These are phyloP conservation scores for Staphylotrichum tortipilum DNA, from an alignment of 495 filamentous ascomycete species.

Conservation along the genomic window DNA sequence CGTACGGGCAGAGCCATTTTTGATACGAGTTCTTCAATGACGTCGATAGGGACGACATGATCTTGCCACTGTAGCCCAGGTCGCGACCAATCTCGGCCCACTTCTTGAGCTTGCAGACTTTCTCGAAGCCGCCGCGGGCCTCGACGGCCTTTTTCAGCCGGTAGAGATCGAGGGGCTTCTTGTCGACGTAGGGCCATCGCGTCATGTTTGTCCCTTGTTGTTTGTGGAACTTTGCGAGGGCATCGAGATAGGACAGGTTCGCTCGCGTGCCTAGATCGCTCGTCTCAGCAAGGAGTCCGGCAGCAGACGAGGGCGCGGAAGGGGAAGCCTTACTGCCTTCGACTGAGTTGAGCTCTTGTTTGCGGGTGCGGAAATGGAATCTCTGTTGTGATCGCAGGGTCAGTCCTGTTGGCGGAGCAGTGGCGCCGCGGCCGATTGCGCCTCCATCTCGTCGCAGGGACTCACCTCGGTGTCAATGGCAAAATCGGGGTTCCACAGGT, in stretches of 20 bases:
- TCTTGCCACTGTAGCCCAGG: conserved; percentile 97
- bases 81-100: conserved; percentile 98
- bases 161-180: conserved; percentile 92
- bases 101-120: conserved; percentile 94
- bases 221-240: conserved; percentile 92
- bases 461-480: conserved; percentile 95
- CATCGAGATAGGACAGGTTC: conserved; percentile 93
- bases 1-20: conserved; percentile 91
- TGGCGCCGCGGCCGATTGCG: background rate
- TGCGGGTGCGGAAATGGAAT: conserved; percentile 94
- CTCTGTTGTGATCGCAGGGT: conserved; percentile 43
- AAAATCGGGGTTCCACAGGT: conserved; percentile 87
- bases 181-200: conserved; percentile 92
- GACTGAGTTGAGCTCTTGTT: conserved; percentile 95
- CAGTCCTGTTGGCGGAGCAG: background rate
- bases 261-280: conserved; percentile 68
- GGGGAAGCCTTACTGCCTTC: conserved; percentile 77
- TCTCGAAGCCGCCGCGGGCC: conserved; percentile 83
- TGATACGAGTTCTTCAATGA: conserved; percentile 98
- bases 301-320: conserved; percentile 9
- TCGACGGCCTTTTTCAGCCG: conserved; percentile 96
- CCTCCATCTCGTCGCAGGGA: background rate
- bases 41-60: conserved; percentile 99
- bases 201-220: conserved; percentile 91
- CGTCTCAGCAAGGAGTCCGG: conserved; percentile 7